Evolutionary conservation across 2,329 filamentous ascomycete species (phyloP).

Genomic region (Penicillium paneum): DNA sequence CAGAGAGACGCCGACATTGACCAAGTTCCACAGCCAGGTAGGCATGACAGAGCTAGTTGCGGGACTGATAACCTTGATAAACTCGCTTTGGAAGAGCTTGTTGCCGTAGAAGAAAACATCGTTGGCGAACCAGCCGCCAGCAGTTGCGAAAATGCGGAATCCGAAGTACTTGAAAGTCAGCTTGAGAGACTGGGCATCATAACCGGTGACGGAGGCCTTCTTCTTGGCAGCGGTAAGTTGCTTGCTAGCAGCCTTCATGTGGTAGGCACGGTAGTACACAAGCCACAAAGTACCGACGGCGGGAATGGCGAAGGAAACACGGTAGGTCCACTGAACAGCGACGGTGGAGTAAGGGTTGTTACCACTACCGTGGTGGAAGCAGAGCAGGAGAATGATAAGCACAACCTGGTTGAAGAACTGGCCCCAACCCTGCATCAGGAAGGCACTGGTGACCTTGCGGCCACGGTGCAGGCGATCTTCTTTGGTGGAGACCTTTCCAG

Average conservation of each 20-base stretch:
- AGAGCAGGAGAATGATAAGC: conserved; percentile 78
- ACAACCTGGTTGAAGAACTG: conserved; percentile 92
- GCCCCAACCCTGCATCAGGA: conserved; percentile 98
- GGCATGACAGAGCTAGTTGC: conserved; percentile 71
- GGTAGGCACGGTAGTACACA: conserved; percentile 91
- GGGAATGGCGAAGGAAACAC: conserved; percentile 86
- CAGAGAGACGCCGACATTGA: conserved; percentile 84
- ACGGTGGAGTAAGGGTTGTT: conserved; percentile 72
- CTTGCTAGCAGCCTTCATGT: conserved; percentile 85
- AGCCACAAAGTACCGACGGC: conserved; percentile 91
- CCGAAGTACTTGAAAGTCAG: conserved; percentile 81
- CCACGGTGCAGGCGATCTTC: conserved; percentile 94
- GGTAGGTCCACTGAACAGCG: conserved; percentile 86
- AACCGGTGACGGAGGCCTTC: conserved; percentile 82
- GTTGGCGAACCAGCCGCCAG: conserved; percentile 90
- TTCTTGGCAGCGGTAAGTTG: conserved; percentile 80
- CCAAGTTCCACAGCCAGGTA: conserved; percentile 86
- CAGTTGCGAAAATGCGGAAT: conserved; percentile 78
- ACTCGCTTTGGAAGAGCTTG: conserved; percentile 92
- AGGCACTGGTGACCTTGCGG: conserved; percentile 90
- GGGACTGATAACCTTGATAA: conserved; percentile 77
- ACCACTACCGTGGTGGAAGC: conserved; percentile 79
- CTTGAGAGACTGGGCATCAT: conserved; percentile 79
- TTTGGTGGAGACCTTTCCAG: conserved; percentile 81
- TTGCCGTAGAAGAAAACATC: conserved; percentile 99